Evolutionary conservation across 2,329 filamentous ascomycete species (phyloP).

Genomic region (Arachnomyces sp.): DNA sequence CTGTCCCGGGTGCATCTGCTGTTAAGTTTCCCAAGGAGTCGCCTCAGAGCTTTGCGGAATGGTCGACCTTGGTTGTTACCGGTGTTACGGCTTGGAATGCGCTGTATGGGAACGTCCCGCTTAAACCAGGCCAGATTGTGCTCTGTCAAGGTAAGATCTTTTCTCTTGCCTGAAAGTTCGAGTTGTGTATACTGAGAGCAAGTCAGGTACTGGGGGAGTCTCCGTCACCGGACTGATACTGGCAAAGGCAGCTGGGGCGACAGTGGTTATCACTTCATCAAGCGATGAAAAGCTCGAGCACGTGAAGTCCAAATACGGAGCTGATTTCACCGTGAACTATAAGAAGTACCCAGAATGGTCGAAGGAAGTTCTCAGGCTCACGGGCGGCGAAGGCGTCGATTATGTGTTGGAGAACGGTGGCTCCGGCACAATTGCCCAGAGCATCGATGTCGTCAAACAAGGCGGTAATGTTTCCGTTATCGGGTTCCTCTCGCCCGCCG

Average conservation of each 20-base stretch:
- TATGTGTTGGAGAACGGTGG: slow-evolving; percentile 35
- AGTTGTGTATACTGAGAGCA: slow-evolving; percentile 28
- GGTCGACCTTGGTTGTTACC: slow-evolving; percentile 29
- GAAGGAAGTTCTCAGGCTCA: slow-evolving; percentile 36
- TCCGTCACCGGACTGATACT: slow-evolving; percentile 32
- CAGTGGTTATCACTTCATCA: slow-evolving; percentile 38
- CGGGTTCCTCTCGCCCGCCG: too few species aligned
- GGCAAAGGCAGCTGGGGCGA: slow-evolving; percentile 38
- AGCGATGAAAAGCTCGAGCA: slow-evolving; percentile 39
- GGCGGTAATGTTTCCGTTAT: too few species aligned
- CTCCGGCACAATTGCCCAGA: slow-evolving; percentile 33
- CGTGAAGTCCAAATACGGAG: too few species aligned
- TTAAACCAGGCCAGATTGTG: too few species aligned
- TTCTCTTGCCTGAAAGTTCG: too few species aligned
- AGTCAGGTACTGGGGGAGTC: slow-evolving; percentile 35
- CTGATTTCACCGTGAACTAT: slow-evolving; percentile 39
- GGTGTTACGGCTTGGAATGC: slow-evolving; percentile 38
- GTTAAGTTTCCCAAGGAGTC: slow-evolving; percentile 27
- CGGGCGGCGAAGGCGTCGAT: slow-evolving; percentile 33
- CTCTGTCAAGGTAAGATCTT: too few species aligned
- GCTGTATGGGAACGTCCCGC: slow-evolving; percentile 28
- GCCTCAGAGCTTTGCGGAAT: slow-evolving; percentile 21
- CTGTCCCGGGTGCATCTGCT: slow-evolving; percentile 23
- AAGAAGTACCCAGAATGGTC: slow-evolving; percentile 32
- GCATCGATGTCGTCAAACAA: too few species aligned